These are phyloP conservation scores for Fusarium marasasianum DNA, from an alignment of 2,329 filamentous ascomycete genomes.

Conservation along the genomic window DNA sequence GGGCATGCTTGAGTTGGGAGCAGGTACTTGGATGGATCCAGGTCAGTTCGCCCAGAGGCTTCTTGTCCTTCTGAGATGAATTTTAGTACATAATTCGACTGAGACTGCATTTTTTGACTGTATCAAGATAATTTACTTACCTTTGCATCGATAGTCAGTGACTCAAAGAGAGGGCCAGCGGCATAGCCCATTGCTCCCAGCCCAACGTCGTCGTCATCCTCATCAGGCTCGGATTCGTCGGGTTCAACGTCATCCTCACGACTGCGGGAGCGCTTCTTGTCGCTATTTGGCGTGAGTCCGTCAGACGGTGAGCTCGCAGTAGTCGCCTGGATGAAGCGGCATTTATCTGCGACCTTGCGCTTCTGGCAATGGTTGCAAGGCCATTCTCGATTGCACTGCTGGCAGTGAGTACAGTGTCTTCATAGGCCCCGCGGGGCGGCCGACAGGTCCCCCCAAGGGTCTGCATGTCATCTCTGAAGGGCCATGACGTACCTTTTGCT, in stretches of 20 bases:
- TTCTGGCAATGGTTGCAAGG: constrained; percentile 52
- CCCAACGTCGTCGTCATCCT: constrained; percentile 41
- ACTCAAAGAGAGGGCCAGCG: constrained; percentile 45
- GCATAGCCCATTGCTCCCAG: constrained; percentile 49
- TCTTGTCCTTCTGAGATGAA: constrained; percentile 17
- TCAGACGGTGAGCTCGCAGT: constrained; percentile 25
- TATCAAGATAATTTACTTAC: constrained; percentile 6
- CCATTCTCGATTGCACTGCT: constrained; percentile 51
- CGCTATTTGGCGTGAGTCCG: constrained; percentile 10
- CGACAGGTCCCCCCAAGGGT: neutral
- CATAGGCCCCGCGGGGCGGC: neutral
- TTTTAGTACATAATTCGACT: neutral
- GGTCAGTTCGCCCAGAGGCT: constrained; percentile 22
- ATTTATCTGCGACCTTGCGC: constrained; percentile 50
- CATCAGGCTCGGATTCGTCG: constrained; percentile 31
- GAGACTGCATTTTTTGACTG: too few species aligned
- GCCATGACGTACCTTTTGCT: constrained; percentile 48
- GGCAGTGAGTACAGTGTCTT: constrained; percentile 49
- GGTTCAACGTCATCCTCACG: constrained; percentile 31
- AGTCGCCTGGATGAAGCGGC: constrained; percentile 44
- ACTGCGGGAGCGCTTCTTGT: constrained; percentile 40
- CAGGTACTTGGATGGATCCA: constrained; percentile 37
- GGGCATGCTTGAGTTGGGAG: constrained; percentile 45
- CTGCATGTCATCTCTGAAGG: neutral
- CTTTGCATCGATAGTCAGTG: constrained; percentile 36